Percentiles rank a stretch among this genome's conserved stretches.
Conservation (phyloP, 2,329 filamentous ascomycete species). For the Penicillium sp. region DNA sequence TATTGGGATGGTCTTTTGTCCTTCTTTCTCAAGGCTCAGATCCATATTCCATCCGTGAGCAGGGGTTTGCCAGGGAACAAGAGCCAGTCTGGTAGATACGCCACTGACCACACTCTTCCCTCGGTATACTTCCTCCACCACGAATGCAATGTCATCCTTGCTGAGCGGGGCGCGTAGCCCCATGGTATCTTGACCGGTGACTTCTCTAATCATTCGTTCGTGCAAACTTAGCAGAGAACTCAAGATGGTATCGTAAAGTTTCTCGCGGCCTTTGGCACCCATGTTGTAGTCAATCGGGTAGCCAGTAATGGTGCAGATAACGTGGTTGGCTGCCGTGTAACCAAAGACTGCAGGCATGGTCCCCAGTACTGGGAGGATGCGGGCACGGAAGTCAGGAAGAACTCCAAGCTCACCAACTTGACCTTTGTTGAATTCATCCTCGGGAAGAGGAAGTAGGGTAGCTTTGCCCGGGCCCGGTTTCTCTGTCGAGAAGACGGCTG, state of each 20-base stretch:
- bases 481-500: constrained; percentile 89
- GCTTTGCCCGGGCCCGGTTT: constrained; percentile 89
- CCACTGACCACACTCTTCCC: constrained; percentile 81
- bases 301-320: constrained; percentile 75
- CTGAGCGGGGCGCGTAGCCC: constrained; percentile 79
- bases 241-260: constrained; percentile 85
- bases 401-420: constrained; percentile 82
- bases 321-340: constrained; percentile 85
- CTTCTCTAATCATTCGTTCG: constrained; percentile 66
- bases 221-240: constrained; percentile 73
- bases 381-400: constrained; percentile 85
- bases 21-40: constrained; percentile 56
- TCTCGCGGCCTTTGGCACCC: constrained; percentile 76
- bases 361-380: constrained; percentile 91
- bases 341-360: constrained; percentile 98
- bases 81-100: constrained; percentile 70
- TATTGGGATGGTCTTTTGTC: constrained; percentile 74
- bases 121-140: constrained; percentile 84
- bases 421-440: constrained; percentile 85
- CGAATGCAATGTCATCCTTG: constrained; percentile 76
- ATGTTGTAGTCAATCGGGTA: constrained; percentile 82
- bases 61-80: constrained; percentile 78
- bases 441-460: constrained; percentile 76
- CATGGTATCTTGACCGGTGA: constrained; percentile 53
- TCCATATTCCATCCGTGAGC: constrained; percentile 59